Evolutionary conservation across 2,329 filamentous ascomycete genomes (phyloP), one percentile per base, ranked within the genome.

Genomic region (Aspergillus unguis): DNA sequence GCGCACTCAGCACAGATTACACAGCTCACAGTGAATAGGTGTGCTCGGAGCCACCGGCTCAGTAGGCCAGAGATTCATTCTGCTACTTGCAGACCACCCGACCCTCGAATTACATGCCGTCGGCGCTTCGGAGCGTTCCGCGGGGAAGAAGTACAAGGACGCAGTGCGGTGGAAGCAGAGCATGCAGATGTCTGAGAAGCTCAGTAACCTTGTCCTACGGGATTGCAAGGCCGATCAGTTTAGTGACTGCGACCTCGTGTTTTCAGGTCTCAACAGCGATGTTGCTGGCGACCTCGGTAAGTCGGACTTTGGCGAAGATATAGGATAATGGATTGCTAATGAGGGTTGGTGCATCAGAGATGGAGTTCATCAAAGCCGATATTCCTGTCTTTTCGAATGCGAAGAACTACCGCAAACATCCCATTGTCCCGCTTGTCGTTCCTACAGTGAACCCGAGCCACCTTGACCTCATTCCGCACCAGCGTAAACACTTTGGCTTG

Each of bases 311-410:
- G 35, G 8, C 32, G 35, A 42, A 29, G 23, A 7, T 2, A 9
- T 38, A 3, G 5, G 23, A 35, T n/a, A 25, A n/a, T 6, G 43
- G 25, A 33, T 38, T 35, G 41, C 51, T 51, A 26, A 49, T 55
- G 40, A 45, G 5, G 11, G 45, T 23, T 25, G 7, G 46, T 4
- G 32, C 27, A 52, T 42, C 64, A 92, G 92, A 97, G 74, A 89
- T 89, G 82, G 88, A 88, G 62, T 97, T 97, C 73, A 81, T 95
- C 66, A 87, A 87, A 68, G 86, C 90, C 56, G 86, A 96, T 67
- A 84, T 96, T 47, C 85, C 90, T 65, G 88, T 96, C 70, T 97
- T 99, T 79, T 96, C 91, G 65, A 99, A 97, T 73, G 92, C 94
- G 47, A 96, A 96, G 76, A 97, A 96, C 82, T 90, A 96, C 81